Evolutionary conservation across 345 rosid species (phyloP).

Genomic region (Boechera retrofracta): DNA sequence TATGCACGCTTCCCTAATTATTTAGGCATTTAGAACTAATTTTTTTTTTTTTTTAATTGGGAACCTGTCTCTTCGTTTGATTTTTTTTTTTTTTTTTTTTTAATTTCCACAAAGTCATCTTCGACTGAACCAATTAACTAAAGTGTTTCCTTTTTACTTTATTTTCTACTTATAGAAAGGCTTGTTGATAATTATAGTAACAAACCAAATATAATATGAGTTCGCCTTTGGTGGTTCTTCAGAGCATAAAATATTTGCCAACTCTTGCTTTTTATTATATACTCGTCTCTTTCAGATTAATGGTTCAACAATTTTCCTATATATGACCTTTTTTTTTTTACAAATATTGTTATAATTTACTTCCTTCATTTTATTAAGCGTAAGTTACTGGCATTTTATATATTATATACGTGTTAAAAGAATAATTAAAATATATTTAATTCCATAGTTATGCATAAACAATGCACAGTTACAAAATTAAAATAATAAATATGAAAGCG

Average conservation of each 20-base stretch:
- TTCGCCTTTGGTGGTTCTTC: slow-evolving; percentile 14
- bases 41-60: not conserved
- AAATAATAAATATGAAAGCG: too few species aligned
- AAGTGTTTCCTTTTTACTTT: slow-evolving; percentile 21
- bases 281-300: not conserved
- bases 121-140: slow-evolving; percentile 20
- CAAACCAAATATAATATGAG: slow-evolving; percentile 26
- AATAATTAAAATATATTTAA: too few species aligned
- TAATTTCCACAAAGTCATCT: slow-evolving; percentile 15
- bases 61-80: not conserved
- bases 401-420: too few species aligned
- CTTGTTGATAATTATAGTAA: slow-evolving; percentile 31
- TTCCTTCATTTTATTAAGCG: not conserved
- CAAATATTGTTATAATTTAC: not conserved
- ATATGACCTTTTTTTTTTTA: not conserved
- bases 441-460: too few species aligned
- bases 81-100: too few species aligned
- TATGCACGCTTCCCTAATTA: slow-evolving; percentile 29
- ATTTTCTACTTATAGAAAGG: slow-evolving; percentile 26
- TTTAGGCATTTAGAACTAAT: not conserved
- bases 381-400: too few species aligned
- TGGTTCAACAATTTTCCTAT: not conserved
- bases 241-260: slow-evolving; percentile 28
- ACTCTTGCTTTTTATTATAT: slow-evolving; percentile 5
- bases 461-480: too few species aligned